Evolutionary conservation across 305 asterid genomes (phyloP).

Genomic region (Fraxinus platypoda): DNA sequence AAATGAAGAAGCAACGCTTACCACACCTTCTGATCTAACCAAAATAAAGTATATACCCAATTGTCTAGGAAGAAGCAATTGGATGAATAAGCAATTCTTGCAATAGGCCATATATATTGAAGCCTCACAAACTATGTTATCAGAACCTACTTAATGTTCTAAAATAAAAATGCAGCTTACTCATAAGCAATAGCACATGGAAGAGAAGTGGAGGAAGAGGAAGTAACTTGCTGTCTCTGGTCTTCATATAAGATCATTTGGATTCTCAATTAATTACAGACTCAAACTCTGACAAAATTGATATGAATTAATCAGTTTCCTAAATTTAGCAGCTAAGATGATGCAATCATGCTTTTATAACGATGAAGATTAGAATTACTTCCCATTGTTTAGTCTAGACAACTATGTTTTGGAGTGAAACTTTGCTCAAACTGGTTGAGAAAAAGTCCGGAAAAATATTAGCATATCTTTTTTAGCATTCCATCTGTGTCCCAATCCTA

Average conservation of each 20-base stretch:
- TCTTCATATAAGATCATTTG: neutral
- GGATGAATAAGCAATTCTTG: neutral
- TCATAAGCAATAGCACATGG: neutral
- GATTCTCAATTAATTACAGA: neutral
- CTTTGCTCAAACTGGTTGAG: neutral
- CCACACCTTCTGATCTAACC: neutral
- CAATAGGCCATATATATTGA: neutral
- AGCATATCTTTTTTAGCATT: neutral
- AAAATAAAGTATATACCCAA: neutral
- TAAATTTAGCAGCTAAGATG: neutral
- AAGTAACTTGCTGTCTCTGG: neutral
- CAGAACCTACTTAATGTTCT: neutral
- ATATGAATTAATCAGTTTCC: neutral
- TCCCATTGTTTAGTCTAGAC: neutral
- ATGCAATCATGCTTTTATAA: neutral
- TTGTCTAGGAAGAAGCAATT: neutral
- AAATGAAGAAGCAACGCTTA: neutral
- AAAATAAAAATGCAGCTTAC: neutral
- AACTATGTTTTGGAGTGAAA: neutral
- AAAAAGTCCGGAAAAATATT: neutral
- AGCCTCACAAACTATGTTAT: constrained; percentile 5
- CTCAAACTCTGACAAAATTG: neutral
- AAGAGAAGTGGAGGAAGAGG: neutral
- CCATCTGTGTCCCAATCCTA: constrained; percentile 5
- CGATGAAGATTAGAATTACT: neutral